Evolutionary conservation across 2,329 filamentous ascomycete genomes (phyloP), one percentile per base, ranked within the genome.

Genomic region (Fusarium keratoplasticum): DNA sequence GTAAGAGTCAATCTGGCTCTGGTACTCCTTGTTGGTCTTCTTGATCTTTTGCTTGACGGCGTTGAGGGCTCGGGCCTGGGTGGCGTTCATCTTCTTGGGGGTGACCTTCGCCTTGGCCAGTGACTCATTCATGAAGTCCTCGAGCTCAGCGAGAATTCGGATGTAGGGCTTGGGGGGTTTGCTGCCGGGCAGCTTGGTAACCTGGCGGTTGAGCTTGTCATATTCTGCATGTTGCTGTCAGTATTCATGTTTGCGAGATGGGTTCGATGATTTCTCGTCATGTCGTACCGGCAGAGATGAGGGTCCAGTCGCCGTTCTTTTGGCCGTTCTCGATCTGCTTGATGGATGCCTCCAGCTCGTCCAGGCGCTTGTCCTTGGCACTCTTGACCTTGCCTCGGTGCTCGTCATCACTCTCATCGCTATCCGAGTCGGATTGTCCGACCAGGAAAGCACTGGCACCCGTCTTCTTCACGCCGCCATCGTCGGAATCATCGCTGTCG

Each of bases 1-100:
- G 87, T 96, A 99, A 74, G 92, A 90, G 78, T 98, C 95, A 79
- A 99, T 93, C 81, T 98, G 94, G 72, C 89, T 87, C 81, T 94
- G 91, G 86, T 96, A 96, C 75, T 98, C 96, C 86, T 97, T 97
- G 89, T 96, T 97, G 86, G 96, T 96, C 90, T 98, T 98, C 91
- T 96, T 95, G 87, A 99, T 95, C 86, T 95, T 95, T 85, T 99
- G 96, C 87, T 98, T 97, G 81, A 98, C 94, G 72, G 95, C 95
- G 84, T 98, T 99, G 80, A 99, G 90, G 80, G 95, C 95, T 85
- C 95, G 94, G 76, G 95, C 93, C 82, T 96, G 97, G 81, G 93
- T 96, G 72, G 95, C 95, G 86, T 98, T 99, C 95, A 98, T 98
- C 90, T 98, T 98, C 91, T 98, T 98, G 73, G 93, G 91, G 3